These are phyloP conservation scores for Candida sphagnicola DNA, from an alignment of 805 yeast genomes.

Conservation along the genomic window DNA sequence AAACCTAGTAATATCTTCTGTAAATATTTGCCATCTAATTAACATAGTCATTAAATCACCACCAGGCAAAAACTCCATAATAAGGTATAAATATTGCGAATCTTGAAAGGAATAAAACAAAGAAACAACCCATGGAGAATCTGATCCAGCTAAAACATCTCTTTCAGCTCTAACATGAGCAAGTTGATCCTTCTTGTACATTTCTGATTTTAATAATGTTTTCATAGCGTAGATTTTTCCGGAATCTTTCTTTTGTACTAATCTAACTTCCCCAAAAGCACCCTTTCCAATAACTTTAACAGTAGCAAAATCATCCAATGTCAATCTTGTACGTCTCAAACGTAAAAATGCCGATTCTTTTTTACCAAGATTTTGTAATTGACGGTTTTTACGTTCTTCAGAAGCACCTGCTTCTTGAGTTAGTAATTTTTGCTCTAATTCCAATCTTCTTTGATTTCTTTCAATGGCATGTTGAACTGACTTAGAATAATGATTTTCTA, in stretches of 20 bases:
- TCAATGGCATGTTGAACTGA: conserved; percentile 91
- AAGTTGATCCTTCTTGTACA: conserved; percentile 90
- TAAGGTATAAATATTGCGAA: conserved; percentile 65
- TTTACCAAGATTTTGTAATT: conserved; percentile 75
- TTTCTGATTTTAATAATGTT: conserved; percentile 82
- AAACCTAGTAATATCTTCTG: conserved; percentile 89
- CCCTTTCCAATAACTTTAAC: conserved; percentile 95
- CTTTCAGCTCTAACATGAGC: conserved; percentile 96
- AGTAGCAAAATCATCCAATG: conserved; percentile 80
- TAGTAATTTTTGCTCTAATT: conserved; percentile 68
- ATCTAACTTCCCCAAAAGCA: conserved; percentile 94
- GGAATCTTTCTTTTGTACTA: conserved; percentile 89
- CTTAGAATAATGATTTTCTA: conserved; percentile 82
- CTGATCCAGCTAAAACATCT: conserved; percentile 88
- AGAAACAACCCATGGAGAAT: conserved; percentile 86
- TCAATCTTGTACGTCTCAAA: conserved; percentile 75
- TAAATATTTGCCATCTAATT: conserved; percentile 88
- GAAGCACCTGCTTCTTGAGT: conserved; percentile 62
- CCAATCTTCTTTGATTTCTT: conserved; percentile 87
- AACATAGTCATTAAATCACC: conserved; percentile 94
- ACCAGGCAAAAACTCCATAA: conserved; percentile 80
- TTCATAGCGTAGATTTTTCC: conserved; percentile 95
- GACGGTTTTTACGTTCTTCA: conserved; percentile 82
- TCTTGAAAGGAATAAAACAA: conserved; percentile 81
- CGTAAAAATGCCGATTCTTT: conserved; percentile 86